phyloP scores from a whole-genome alignment of 2,329 filamentous ascomycete genomes.

The Paracoccidioides lutzii region DNA sequence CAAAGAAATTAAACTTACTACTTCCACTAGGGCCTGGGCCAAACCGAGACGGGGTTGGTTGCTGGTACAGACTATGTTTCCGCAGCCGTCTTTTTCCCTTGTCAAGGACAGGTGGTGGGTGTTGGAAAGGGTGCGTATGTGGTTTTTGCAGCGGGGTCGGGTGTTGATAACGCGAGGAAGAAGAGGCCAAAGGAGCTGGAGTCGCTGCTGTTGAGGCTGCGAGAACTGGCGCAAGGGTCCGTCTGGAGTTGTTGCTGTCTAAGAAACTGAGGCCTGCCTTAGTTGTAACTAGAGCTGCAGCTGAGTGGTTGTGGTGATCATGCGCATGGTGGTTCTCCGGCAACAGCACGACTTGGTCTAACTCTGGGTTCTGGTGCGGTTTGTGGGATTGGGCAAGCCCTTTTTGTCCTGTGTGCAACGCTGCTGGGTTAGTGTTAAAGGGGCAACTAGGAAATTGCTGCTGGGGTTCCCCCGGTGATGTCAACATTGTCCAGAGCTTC shows the following conservation, averaged over 20 bases:
- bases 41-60: background rate
- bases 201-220: slow-evolving; percentile 7
- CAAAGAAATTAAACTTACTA: slow-evolving; percentile 11
- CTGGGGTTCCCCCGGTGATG: background rate
- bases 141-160: slow-evolving; percentile 8
- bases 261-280: background rate
- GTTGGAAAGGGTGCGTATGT: slow-evolving; percentile 11
- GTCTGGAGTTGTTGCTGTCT: background rate
- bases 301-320: background rate
- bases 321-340: slow-evolving; percentile 5
- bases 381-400: slow-evolving; percentile 2
- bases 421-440: slow-evolving; percentile 2
- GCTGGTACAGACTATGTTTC: slow-evolving; percentile 1
- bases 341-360: slow-evolving; percentile 4
- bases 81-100: background rate
- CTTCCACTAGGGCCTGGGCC: slow-evolving; percentile 5
- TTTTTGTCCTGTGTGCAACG: background rate
- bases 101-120: slow-evolving; percentile 8
- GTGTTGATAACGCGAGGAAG: slow-evolving; percentile 9
- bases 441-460: background rate
- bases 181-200: slow-evolving; percentile 5
- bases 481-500: slow-evolving; percentile 1
- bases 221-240: slow-evolving; percentile 5
- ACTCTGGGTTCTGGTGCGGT: slow-evolving; percentile 4
- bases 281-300: too few species aligned